Base-by-base conservation (phyloP, 345 rosid species). In the Eutrema japonicum region DNA sequence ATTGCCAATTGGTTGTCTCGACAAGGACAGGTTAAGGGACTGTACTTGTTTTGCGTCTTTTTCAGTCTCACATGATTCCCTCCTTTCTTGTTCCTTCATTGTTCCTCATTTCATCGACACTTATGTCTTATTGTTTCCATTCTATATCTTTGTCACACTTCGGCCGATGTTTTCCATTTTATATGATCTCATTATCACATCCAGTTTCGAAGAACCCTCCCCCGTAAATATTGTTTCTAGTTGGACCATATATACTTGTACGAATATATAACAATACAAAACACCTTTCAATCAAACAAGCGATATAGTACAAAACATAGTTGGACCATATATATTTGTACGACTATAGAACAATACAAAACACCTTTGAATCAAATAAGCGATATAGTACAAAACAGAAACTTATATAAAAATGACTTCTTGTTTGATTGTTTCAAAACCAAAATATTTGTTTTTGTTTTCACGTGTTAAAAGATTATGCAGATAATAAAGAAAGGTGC, bases 41-140 rank as follows among this genome's bases (percentile, higher is more conserved):
- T 56, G 66, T 55, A 77, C 72, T 70, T 71, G 67, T 48, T 63
- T 41, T 64, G 64, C 22, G 64, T 77, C 76, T 47, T 64, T 77
- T 47, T 70, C 76, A 41, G 59, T 70, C 78, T 64, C 80, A 77
- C 80, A 77, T 77, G 80, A 67, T 64, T 71, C 56, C 16, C 64
- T 57, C 41, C 71, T 64, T 70, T 70, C 76, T 70, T 77, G 80
- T 77, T 76, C 48, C 76, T 76, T 55, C 27, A 4, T 41, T 76
- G 79, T 70, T 77, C 80, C 80, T 70, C 55, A 29, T 71, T 57
- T 70, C 72, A 63, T 53, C 51, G 40, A 64, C 76, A 77, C 72
- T 70, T 69, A 69, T 63, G 65, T 76, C 30, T 69, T 76, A 58
- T 69, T 74, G 45, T 63, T 69, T 76, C 59, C 35, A 36, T 62